Conservation (phyloP, 2,329 filamentous ascomycete genomes). For the Zasmidium citrigriseum region DNA sequence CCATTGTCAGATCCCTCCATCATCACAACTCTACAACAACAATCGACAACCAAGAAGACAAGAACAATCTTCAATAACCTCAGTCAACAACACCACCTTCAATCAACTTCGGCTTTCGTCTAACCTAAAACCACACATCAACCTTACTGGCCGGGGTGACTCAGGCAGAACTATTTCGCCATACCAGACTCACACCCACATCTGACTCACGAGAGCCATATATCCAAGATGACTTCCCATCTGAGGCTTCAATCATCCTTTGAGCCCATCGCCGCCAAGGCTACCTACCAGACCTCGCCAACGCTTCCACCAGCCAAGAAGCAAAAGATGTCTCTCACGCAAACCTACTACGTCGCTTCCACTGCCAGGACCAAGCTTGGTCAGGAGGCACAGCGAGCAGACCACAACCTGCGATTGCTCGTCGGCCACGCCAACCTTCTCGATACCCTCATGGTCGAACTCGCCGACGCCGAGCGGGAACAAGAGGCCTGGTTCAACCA, state of each 20-base stretch:
- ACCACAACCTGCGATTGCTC: slow-evolving; percentile 92
- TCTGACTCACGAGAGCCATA: slow-evolving; percentile 22
- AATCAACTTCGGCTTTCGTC: slow-evolving; percentile 15
- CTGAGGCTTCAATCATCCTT: slow-evolving; percentile 50
- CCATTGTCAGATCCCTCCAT: slow-evolving; percentile 8
- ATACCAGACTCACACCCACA: slow-evolving; percentile 20
- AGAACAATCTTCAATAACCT: slow-evolving; percentile 4
- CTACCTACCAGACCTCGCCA: slow-evolving; percentile 45
- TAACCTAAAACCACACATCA: slow-evolving; percentile 17
- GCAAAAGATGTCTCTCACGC: slow-evolving; percentile 95
- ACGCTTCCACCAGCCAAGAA: slow-evolving; percentile 51
- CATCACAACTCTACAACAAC: slow-evolving; percentile 3
- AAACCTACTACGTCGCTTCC: slow-evolving; percentile 98
- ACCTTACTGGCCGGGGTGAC: slow-evolving; percentile 23
- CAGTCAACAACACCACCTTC: slow-evolving; percentile 4
- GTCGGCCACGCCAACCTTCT: slow-evolving; percentile 98
- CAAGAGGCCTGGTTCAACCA: slow-evolving; percentile 99
- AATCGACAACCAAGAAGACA: background rate
- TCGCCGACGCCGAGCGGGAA: slow-evolving; percentile 90
- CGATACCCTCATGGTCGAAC: slow-evolving; percentile 87
- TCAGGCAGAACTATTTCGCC: slow-evolving; percentile 25
- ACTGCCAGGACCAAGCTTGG: slow-evolving; percentile 96
- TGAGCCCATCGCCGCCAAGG: slow-evolving; percentile 48
- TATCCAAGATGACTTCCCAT: slow-evolving; percentile 49
- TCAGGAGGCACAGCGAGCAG: slow-evolving; percentile 81